Conservation (phyloP, 1,284 basidiomycete species). For the Sanghuangporus sanghuang region DNA sequence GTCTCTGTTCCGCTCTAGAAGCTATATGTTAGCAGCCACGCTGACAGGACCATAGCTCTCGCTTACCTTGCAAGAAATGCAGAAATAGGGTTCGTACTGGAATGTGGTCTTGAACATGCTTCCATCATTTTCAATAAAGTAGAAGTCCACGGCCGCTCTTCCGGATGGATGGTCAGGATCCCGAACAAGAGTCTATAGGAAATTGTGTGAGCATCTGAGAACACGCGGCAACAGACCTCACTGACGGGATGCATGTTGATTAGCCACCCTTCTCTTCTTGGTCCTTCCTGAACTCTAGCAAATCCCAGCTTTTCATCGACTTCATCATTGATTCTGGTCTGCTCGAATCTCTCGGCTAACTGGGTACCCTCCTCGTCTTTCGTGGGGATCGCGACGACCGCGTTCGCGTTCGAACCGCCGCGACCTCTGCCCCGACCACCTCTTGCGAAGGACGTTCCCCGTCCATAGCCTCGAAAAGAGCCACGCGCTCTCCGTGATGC, state of each 20-base stretch:
- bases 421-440: constrained; percentile 48
- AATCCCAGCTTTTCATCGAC: constrained; percentile 95
- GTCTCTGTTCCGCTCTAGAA: constrained; percentile 80
- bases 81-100: constrained; percentile 93
- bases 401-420: constrained; percentile 32
- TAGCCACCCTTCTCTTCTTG: constrained; percentile 82
- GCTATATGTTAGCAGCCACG: not conserved
- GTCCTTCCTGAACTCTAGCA: constrained; percentile 69
- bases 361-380: constrained; percentile 86
- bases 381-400: constrained; percentile 46
- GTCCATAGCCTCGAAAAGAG: constrained; percentile 34
- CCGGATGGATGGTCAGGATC: constrained; percentile 79
- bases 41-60: not conserved
- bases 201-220: not conserved
- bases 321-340: constrained; percentile 71
- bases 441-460: constrained; percentile 34
- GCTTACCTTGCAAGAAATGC: constrained; percentile 81
- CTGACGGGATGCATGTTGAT: constrained; percentile 97
- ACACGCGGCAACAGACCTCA: constrained; percentile 17
- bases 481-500: constrained; percentile 37
- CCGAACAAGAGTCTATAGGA: constrained; percentile 71
- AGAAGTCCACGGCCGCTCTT: constrained; percentile 91
- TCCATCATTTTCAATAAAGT: constrained; percentile 97
- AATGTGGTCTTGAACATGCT: constrained; percentile 94
- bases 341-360: constrained; percentile 80